These are phyloP conservation scores for Candida freyschussii DNA, from an alignment of 1,139 yeast species.

Conservation along the genomic window DNA sequence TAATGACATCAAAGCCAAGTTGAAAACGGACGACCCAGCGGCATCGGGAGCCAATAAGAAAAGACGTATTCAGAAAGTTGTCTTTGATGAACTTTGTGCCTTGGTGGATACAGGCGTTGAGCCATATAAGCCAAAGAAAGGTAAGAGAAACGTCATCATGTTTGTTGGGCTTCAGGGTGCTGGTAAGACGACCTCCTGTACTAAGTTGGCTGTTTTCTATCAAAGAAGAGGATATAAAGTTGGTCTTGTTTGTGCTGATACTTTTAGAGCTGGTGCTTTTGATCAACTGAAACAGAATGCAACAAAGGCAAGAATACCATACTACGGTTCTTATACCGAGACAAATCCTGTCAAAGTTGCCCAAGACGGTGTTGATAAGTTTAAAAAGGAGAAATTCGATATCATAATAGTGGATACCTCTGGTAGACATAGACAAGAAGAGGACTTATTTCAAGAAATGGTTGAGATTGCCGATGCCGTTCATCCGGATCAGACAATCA, in stretches of 20 bases:
- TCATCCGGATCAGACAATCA: conserved; percentile 87
- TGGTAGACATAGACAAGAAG: conserved; percentile 96
- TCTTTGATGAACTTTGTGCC: conserved; percentile 85
- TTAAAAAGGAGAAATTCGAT: conserved; percentile 88
- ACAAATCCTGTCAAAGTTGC: conserved; percentile 95
- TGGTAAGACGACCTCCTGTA: conserved; percentile 97
- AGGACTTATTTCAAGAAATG: conserved; percentile 90
- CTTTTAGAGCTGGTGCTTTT: conserved; percentile 99
- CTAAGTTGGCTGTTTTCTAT: conserved; percentile 91
- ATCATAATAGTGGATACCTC: conserved; percentile 95
- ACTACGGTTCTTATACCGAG: conserved; percentile 91
- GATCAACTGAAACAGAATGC: conserved; percentile 98
- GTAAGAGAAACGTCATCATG: conserved; percentile 74
- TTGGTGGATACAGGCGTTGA: conserved; percentile 65
- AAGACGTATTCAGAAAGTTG: conserved; percentile 82
- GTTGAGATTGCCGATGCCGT: conserved; percentile 84
- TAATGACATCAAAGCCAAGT: conserved; percentile 59
- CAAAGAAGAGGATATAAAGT: conserved; percentile 91
- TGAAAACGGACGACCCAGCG: conserved; percentile 34
- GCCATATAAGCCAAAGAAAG: conserved; percentile 85
- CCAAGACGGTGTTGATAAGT: conserved; percentile 84
- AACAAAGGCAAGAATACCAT: conserved; percentile 89
- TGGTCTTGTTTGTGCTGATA: conserved; percentile 97
- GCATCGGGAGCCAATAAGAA: conserved; percentile 40
- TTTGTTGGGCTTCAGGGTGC: conserved; percentile 98